Evolutionary conservation across 495 filamentous ascomycete species (phyloP).

Genomic region (Podospora didyma): DNA sequence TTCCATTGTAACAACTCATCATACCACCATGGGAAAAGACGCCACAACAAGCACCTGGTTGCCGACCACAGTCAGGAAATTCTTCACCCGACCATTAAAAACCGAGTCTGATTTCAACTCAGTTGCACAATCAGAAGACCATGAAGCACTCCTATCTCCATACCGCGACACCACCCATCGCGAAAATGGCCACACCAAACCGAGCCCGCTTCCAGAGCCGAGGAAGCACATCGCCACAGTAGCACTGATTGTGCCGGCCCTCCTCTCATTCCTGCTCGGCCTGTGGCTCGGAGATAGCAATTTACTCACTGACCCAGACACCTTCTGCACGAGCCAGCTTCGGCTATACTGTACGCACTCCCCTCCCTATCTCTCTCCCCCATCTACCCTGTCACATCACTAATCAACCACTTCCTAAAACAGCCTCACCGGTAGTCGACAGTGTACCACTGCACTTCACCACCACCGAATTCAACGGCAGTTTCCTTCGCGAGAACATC

Average conservation of each 20-base stretch:
- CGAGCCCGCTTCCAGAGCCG: background rate
- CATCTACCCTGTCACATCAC: background rate
- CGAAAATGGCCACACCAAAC: background rate
- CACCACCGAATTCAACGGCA: constrained; percentile 43
- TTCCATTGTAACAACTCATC: no score
- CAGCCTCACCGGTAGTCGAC: constrained; percentile 1
- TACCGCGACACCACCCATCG: background rate
- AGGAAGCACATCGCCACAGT: background rate
- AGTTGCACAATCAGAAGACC: background rate
- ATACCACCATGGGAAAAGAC: no score
- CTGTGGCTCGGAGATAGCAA: background rate
- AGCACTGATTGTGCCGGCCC: background rate
- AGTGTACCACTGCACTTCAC: constrained; percentile 5
- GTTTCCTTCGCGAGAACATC: constrained; percentile 48
- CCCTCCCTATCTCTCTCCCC: background rate
- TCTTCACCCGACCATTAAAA: background rate
- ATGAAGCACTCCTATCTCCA: background rate
- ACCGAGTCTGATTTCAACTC: background rate
- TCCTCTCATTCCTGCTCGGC: background rate
- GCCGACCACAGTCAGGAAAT: background rate
- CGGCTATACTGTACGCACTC: background rate
- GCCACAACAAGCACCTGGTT: no score
- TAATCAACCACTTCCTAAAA: no score
- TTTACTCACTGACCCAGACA: background rate
- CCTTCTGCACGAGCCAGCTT: background rate